Percentiles rank a stretch among this genome's conserved stretches.
phyloP scores from a whole-genome alignment of 441 rosid genomes.

The Mallotus repandus region DNA sequence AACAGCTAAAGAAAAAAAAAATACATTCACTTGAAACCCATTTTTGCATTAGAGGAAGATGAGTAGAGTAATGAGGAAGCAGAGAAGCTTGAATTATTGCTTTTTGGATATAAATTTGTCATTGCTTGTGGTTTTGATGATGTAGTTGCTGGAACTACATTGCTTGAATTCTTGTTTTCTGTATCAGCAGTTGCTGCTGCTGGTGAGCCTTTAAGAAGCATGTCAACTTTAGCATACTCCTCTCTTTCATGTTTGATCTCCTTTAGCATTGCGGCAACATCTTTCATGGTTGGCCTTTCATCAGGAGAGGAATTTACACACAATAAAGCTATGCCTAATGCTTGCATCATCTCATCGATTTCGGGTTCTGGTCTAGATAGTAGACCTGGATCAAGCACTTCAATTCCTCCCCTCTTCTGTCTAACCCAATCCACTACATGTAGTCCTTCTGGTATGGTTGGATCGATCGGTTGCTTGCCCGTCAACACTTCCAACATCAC shows the following conservation, averaged over 20 bases:
- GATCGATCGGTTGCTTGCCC: constrained; percentile 94
- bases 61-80: constrained; percentile 72
- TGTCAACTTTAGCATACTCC: constrained; percentile 78
- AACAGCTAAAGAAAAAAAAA: neutral
- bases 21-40: constrained; percentile 31
- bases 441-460: constrained; percentile 87
- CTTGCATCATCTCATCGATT: constrained; percentile 82
- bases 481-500: constrained; percentile 84
- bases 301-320: constrained; percentile 75
- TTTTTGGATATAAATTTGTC: constrained; percentile 44
- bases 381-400: constrained; percentile 65
- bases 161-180: constrained; percentile 27
- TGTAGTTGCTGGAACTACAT: constrained; percentile 39
- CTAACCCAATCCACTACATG: constrained; percentile 93
- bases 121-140: constrained; percentile 43
- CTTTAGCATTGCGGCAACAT: constrained; percentile 86
- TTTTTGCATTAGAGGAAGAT: constrained; percentile 39
- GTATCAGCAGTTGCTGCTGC: constrained; percentile 26
- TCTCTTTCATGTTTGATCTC: constrained; percentile 85
- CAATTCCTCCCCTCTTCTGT: constrained; percentile 54
- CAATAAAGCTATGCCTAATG: constrained; percentile 70
- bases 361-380: constrained; percentile 58
- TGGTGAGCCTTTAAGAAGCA: constrained; percentile 68
- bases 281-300: constrained; percentile 94
- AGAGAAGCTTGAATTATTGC: constrained; percentile 84